Percentiles rank a stretch among this genome's conserved stretches.
Evolutionary conservation across 176 grass and related monocot genomes (phyloP).

Genomic region (Oryza glumipatula): DNA sequence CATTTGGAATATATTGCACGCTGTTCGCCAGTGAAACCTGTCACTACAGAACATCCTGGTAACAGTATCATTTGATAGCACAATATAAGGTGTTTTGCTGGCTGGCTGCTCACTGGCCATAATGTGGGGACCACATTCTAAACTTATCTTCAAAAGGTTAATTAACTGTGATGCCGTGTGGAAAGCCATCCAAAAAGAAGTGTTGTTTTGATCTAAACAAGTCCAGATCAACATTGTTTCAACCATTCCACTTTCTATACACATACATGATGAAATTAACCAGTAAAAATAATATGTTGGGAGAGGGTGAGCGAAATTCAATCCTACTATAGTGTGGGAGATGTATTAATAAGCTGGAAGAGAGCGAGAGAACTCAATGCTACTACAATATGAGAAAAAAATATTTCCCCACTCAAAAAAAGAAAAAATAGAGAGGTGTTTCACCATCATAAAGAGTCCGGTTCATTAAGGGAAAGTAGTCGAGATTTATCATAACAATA

Average conservation of each 20-base stretch:
- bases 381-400: neutral
- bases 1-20: neutral
- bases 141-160: neutral
- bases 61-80: neutral
- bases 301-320: neutral
- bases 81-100: neutral
- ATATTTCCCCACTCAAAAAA: neutral
- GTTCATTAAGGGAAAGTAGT: neutral
- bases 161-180: neutral
- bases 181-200: neutral
- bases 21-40: neutral
- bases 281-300: neutral
- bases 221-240: neutral
- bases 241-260: neutral
- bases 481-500: neutral
- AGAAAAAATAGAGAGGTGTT: neutral
- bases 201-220: neutral
- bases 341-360: neutral
- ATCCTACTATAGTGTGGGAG: neutral
- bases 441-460: too few relatives aligned
- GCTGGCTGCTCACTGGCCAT: neutral
- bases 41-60: neutral
- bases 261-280: too few relatives aligned
- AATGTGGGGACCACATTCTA: neutral
- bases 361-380: neutral